A percentile compares a stretch with the other conserved stretches of the same genome.
These are phyloP conservation scores for Prunus mongolica DNA, from an alignment of 306 rosid species.

Conservation along the genomic window DNA sequence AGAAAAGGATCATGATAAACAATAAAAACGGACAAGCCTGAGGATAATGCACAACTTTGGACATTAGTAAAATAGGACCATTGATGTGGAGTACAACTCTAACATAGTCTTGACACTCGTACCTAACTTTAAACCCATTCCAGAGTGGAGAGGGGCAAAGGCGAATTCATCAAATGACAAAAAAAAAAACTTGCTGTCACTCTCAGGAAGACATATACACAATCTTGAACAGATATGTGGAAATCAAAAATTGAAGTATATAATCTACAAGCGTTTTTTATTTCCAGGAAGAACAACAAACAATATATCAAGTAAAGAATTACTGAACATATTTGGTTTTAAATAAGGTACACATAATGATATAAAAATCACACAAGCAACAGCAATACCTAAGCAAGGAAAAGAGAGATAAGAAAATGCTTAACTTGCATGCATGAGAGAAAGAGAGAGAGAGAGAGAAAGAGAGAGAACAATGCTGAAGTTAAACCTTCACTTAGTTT, in stretches of 20 bases:
- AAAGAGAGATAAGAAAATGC: background rate
- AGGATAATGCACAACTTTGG: background rate
- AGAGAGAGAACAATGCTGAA: constrained; percentile 7
- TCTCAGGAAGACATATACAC: no score
- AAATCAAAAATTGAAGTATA: no score
- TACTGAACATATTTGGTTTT: no score
- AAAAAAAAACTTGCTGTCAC: no score
- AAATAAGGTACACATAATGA: no score
- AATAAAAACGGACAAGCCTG: background rate
- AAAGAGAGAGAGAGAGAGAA: background rate
- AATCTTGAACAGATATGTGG: background rate
- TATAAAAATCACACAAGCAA: no score
- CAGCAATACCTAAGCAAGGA: no score
- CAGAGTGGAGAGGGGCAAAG: no score
- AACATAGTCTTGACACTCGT: background rate
- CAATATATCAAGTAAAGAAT: no score
- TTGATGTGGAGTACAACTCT: background rate
- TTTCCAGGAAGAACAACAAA: background rate
- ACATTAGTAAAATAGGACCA: background rate
- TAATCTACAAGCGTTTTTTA: background rate
- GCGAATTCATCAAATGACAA: no score
- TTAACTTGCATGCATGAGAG: background rate
- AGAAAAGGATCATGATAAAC: background rate
- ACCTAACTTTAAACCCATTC: background rate
- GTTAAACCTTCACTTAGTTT: constrained; percentile 49